A percentile compares a stretch with the other conserved stretches of the same genome.
Conservation (phyloP, 345 rosid species). For the Mercurialis annua region DNA sequence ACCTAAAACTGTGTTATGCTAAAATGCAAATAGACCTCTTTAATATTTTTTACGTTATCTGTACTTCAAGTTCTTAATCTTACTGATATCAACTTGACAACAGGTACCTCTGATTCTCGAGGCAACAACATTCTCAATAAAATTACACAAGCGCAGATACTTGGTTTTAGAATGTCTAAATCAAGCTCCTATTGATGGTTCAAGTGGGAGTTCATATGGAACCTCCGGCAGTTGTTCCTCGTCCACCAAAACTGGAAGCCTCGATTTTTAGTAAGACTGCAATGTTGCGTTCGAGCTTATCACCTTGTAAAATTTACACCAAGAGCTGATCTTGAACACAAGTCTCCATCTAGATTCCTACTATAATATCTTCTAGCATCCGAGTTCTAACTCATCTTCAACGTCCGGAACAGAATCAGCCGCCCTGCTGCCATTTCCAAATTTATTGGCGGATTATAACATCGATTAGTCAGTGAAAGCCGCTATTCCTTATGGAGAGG, state of each 20-base stretch:
- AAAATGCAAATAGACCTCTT: not conserved
- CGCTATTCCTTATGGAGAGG: too few relatives aligned
- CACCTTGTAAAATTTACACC: not conserved
- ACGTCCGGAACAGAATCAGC: not conserved
- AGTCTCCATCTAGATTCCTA: not conserved
- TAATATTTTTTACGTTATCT: not conserved
- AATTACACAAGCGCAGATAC: slow-evolving; percentile 73
- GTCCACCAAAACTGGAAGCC: slow-evolving; percentile 55
- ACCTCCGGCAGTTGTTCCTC: slow-evolving; percentile 60
- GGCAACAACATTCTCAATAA: slow-evolving; percentile 81
- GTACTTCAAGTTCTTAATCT: not conserved
- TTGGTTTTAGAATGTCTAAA: slow-evolving; percentile 78
- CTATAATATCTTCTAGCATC: not conserved
- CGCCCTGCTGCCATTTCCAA: not conserved
- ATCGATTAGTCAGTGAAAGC: not conserved
- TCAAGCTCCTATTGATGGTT: slow-evolving; percentile 93
- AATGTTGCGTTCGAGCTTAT: not conserved
- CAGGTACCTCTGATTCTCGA: slow-evolving; percentile 85
- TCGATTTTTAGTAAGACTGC: slow-evolving; percentile 52
- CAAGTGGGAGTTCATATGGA: slow-evolving; percentile 79
- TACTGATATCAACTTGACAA: not conserved
- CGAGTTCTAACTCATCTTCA: not conserved
- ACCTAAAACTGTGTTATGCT: not conserved
- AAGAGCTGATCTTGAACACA: not conserved
- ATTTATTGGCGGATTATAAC: not conserved